These are phyloP conservation scores for Syncephalastrum sp. DNA, from an alignment of 371 early-diverging fungal species.

Conservation along the genomic window DNA sequence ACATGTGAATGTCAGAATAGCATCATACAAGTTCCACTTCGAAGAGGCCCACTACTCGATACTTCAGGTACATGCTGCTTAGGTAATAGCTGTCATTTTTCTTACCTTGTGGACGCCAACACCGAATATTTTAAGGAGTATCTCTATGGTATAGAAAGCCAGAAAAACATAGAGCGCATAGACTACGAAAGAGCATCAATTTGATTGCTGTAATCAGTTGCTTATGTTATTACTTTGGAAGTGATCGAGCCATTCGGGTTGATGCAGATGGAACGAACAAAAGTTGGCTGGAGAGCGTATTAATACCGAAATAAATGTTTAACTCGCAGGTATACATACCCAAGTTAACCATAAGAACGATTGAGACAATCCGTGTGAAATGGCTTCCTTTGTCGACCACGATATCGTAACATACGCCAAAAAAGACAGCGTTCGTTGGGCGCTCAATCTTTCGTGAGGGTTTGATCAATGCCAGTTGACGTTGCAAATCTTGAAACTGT, in stretches of 20 bases:
- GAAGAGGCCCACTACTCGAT: conserved; percentile 38
- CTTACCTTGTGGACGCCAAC: conserved; percentile 46
- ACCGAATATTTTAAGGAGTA: conserved; percentile 40
- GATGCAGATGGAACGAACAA: conserved; percentile 16
- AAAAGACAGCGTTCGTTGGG: conserved; percentile 26
- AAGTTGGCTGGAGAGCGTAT: conserved; percentile 19
- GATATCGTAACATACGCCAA: conserved; percentile 47
- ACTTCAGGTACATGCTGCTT: too few relatives aligned
- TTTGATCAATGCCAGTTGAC: conserved; percentile 44
- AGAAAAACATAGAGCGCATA: conserved; percentile 18
- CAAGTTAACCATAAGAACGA: conserved; percentile 33
- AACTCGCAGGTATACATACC: conserved; percentile 5
- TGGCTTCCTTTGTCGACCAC: conserved; percentile 45
- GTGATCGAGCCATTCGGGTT: not conserved
- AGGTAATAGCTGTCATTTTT: too few relatives aligned
- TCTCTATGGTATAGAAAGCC: conserved; percentile 40
- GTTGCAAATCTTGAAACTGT: conserved; percentile 51
- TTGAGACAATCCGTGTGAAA: conserved; percentile 38
- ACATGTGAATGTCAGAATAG: conserved; percentile 31
- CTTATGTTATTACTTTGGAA: not conserved
- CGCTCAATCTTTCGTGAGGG: conserved; percentile 40
- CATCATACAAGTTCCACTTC: conserved; percentile 53
- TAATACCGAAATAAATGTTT: not conserved
- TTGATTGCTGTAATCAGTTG: not conserved
- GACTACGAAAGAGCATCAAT: not conserved